A percentile compares a stretch with the other conserved stretches of the same genome.
Conservation (phyloP, 2,329 filamentous ascomycete species). For the Ophiostoma quercus region DNA sequence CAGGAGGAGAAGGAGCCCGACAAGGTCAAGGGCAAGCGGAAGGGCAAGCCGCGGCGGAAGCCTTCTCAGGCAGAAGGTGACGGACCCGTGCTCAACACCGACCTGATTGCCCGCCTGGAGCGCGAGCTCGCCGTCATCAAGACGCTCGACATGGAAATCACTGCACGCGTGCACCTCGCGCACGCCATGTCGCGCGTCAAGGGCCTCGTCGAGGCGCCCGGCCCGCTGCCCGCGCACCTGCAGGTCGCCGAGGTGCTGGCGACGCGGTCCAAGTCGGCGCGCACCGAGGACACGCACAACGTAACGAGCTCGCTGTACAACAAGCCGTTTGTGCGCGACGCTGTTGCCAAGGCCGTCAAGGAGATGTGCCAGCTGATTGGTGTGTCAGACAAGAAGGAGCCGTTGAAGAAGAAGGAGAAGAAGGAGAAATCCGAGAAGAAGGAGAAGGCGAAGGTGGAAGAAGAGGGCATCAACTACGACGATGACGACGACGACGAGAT, state of each 20-base stretch:
- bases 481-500: conserved; percentile 29
- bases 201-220: conserved; percentile 46
- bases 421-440: neutral
- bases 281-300: conserved; percentile 55
- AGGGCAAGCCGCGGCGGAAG: neutral
- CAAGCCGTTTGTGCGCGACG: conserved; percentile 45
- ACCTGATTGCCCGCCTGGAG: conserved; percentile 56
- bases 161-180: conserved; percentile 52
- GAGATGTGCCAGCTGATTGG: conserved; percentile 46
- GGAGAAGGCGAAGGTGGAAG: neutral
- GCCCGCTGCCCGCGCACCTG: conserved; percentile 36
- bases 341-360: conserved; percentile 45
- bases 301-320: conserved; percentile 56
- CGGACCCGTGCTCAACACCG: conserved; percentile 31
- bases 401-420: conserved; percentile 31
- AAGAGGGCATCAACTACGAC: conserved; percentile 32
- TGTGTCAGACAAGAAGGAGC: conserved; percentile 37
- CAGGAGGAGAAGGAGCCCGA: conserved; percentile 40
- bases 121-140: conserved; percentile 54
- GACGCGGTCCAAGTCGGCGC: conserved; percentile 44
- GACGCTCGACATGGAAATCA: conserved; percentile 55
- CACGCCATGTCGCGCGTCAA: conserved; percentile 52
- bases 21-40: conserved; percentile 14
- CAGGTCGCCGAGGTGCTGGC: conserved; percentile 40
- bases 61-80: conserved; percentile 22